Conservation (phyloP, 306 rosid genomes). For the Vigna trinervia region DNA sequence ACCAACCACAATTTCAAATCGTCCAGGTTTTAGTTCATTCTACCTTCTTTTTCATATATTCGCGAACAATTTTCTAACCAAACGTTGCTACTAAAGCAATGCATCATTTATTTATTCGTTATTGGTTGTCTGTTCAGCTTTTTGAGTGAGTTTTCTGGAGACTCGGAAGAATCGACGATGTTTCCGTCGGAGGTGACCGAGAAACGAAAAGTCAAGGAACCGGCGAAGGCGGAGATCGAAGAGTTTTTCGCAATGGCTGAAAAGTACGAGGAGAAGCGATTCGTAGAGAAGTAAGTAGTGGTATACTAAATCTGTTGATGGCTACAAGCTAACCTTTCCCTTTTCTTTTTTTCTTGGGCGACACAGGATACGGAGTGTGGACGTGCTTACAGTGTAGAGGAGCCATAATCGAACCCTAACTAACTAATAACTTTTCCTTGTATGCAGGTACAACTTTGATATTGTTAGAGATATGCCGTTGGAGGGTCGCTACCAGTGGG, state of each 20-base stretch:
- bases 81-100: not conserved
- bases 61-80: constrained; percentile 31
- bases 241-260: constrained; percentile 83
- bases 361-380: constrained; percentile 57
- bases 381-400: constrained; percentile 52
- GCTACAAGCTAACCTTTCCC: not conserved
- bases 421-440: constrained; percentile 58
- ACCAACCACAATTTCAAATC: constrained; percentile 44
- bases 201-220: constrained; percentile 40
- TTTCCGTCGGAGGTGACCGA: constrained; percentile 31
- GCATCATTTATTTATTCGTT: not conserved
- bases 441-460: constrained; percentile 93
- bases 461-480: constrained; percentile 79
- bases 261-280: constrained; percentile 73
- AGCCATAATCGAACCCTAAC: constrained; percentile 57
- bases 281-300: constrained; percentile 75
- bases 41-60: not conserved
- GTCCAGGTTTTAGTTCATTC: constrained; percentile 54
- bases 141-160: constrained; percentile 57
- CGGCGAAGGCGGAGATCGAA: constrained; percentile 73
- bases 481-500: constrained; percentile 92
- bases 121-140: constrained; percentile 24
- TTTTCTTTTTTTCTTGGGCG: not conserved
- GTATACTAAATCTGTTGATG: not conserved
- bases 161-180: constrained; percentile 50